Base-by-base conservation (phyloP, 140 eudicot genomes). In the Stevia rebaudiana region DNA sequence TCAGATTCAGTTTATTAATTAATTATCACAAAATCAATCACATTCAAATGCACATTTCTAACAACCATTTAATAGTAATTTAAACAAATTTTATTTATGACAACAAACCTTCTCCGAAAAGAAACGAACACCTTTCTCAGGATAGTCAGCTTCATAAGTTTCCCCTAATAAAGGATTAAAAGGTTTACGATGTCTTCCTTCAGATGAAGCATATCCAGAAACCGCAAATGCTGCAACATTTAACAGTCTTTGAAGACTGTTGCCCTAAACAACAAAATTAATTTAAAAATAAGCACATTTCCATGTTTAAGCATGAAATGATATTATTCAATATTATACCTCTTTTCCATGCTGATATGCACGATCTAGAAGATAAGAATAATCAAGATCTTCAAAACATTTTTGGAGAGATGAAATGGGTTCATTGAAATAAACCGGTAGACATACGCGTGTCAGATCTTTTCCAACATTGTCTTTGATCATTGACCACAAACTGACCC, bases 401-500 rank as follows among this genome's bases (percentile, higher is more conserved):
- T 82, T 89, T 64, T 89, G 97, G 4, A 89, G 80, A 53, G 95
- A 83, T 13, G 97, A 89, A 28, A 86, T 79, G 24, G 97, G 95
- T 56, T 90, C 97, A 52, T 86, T 86, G 37, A 90, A 86, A 64
- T 90, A 90, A 51, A 86, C 95, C 2, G 97, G 97, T 17, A 90
- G 79, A 63, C 97, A 90, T 46, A 90, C 95, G 42, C 97, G 70
- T 19, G 95, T 83, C 19, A 90, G 84, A 74, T 90, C 97, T 46
- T 90, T 90, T 8, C 95, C 97, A 1, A 89, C 85, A 67, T 86
- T 89, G 70, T 86, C 97, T 68, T 86, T 89, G 64, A 90, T 86
- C 87, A 86, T 83, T 49, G 94, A 83, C 97, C 97, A 90, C 2
- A 90, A 76, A 78, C 94, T 86, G 15, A 90, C 90, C 8, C 82